Percentiles rank a stretch among this genome's conserved stretches.
Conservation (phyloP, 2,329 filamentous ascomycete species). For the Aspergillus sp. region DNA sequence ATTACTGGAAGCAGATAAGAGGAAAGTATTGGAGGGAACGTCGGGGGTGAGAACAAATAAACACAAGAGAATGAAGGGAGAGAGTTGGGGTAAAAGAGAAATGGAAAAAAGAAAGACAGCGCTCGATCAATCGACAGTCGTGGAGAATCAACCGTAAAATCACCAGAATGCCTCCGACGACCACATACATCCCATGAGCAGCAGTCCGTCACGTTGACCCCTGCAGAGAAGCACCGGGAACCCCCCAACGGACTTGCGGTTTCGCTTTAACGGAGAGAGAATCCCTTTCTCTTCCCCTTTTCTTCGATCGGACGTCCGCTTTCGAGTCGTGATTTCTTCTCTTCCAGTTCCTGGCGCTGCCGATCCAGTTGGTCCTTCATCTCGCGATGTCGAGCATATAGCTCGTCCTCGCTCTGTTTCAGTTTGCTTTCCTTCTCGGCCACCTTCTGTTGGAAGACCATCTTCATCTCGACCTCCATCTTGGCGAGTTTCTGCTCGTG, state of each 20-base stretch:
- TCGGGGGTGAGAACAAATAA: slow-evolving; percentile 25
- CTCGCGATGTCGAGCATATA: slow-evolving; percentile 96
- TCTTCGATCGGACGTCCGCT: slow-evolving; percentile 94
- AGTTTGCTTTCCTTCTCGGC: slow-evolving; percentile 99
- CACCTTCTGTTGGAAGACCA: slow-evolving; percentile 99
- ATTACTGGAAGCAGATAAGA: slow-evolving; percentile 33
- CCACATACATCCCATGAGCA: slow-evolving; percentile 20
- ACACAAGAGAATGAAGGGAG: slow-evolving; percentile 23
- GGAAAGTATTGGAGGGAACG: slow-evolving; percentile 31
- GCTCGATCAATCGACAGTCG: slow-evolving; percentile 29
- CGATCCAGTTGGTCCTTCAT: slow-evolving; percentile 99
- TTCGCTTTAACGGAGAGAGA: slow-evolving; percentile 81
- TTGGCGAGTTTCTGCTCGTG: slow-evolving; percentile 99
- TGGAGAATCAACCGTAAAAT: slow-evolving; percentile 26
- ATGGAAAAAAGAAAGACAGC: slow-evolving; percentile 23
- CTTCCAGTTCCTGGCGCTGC: slow-evolving; percentile 90
- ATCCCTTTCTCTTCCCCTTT: slow-evolving; percentile 98
- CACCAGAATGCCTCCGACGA: slow-evolving; percentile 20
- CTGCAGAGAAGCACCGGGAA: slow-evolving; percentile 13
- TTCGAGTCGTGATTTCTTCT: slow-evolving; percentile 96
- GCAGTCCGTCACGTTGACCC: slow-evolving; percentile 17
- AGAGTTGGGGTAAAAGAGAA: slow-evolving; percentile 10
- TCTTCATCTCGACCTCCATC: slow-evolving; percentile 99
- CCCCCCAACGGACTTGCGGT: slow-evolving; percentile 4
- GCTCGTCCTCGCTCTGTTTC: slow-evolving; percentile 98